These are phyloP conservation scores for Canariomyces notabilis DNA, from an alignment of 2,329 filamentous ascomycete genomes.

Conservation along the genomic window DNA sequence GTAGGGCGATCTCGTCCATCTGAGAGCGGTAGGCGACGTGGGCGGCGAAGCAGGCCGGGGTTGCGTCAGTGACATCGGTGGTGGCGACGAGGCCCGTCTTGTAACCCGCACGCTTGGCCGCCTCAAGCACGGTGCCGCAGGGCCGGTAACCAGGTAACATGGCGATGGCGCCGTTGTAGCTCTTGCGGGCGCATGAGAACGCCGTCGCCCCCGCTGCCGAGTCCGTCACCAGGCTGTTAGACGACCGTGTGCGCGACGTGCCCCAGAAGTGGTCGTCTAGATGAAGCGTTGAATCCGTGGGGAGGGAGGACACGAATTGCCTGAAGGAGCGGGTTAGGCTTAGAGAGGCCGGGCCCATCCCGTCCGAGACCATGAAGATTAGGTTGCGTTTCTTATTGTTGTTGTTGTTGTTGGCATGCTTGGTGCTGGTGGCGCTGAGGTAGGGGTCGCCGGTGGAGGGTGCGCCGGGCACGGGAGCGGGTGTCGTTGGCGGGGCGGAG, in stretches of 20 bases:
- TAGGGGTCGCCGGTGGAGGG: conserved; percentile 29
- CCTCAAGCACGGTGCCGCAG: conserved; percentile 89
- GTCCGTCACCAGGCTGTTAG: conserved; percentile 83
- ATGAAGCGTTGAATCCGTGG: conserved; percentile 67
- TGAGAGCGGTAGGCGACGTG: conserved; percentile 76
- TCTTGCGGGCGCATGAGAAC: conserved; percentile 89
- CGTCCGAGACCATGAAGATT: conserved; percentile 98
- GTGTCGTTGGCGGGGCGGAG: conserved; percentile 33
- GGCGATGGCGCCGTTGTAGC: conserved; percentile 94
- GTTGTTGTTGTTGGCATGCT: conserved; percentile 13
- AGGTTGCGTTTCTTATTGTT: conserved; percentile 73
- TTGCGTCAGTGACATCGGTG: conserved; percentile 91
- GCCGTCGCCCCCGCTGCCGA: conserved; percentile 96
- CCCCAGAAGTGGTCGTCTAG: conserved; percentile 90
- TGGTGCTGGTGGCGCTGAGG: conserved; percentile 15
- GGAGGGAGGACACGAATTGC: conserved; percentile 70
- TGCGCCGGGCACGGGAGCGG: conserved; percentile 27
- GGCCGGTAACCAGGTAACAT: conserved; percentile 79
- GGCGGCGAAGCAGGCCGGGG: conserved; percentile 88
- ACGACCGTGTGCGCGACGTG: conserved; percentile 78
- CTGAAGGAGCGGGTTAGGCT: conserved; percentile 81
- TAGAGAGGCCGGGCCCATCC: conserved; percentile 92
- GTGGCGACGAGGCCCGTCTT: conserved; percentile 92
- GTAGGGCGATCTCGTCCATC: conserved; percentile 86
- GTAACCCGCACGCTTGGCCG: conserved; percentile 86